phyloP scores from a whole-genome alignment of 106 monocot genomes.

The Narthecium ossifragum region DNA sequence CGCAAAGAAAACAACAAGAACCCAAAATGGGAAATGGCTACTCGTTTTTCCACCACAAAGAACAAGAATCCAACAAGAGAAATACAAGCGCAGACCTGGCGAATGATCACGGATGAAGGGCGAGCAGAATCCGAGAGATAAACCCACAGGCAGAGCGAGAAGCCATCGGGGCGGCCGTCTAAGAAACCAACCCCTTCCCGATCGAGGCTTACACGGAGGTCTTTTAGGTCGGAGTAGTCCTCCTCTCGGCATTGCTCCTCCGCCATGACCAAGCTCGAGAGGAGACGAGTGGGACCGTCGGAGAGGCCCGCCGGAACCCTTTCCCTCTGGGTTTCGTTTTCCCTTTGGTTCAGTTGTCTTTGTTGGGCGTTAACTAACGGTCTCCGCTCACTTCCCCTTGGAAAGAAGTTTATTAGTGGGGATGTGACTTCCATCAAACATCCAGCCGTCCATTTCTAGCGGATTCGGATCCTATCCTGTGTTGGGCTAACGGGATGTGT shows the following conservation, averaged over 20 bases:
- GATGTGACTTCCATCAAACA: no score
- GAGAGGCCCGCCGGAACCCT: no score
- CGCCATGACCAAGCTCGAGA: constrained; percentile 21
- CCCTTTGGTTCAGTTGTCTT: no score
- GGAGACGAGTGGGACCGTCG: no score
- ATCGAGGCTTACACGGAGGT: constrained; percentile 39
- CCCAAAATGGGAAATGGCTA: not conserved
- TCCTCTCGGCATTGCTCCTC: constrained; percentile 16
- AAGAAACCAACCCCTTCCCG: constrained; percentile 8
- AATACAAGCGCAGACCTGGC: constrained; percentile 30
- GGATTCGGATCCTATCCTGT: no score
- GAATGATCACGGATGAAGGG: constrained; percentile 49
- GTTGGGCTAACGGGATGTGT: no score
- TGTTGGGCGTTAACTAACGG: not conserved
- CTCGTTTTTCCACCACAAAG: not conserved
- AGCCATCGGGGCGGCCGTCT: constrained; percentile 21
- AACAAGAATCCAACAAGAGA: not conserved
- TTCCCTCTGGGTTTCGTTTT: not conserved
- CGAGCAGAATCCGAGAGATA: constrained; percentile 49
- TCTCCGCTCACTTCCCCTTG: not conserved
- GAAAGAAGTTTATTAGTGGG: no score
- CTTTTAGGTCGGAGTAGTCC: constrained; percentile 31
- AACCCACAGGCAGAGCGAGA: constrained; percentile 66
- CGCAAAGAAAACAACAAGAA: not conserved
- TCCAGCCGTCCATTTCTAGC: no score